These are phyloP conservation scores for Boletus tomentosulus DNA, from an alignment of 768 basidiomycete genomes.

Conservation along the genomic window DNA sequence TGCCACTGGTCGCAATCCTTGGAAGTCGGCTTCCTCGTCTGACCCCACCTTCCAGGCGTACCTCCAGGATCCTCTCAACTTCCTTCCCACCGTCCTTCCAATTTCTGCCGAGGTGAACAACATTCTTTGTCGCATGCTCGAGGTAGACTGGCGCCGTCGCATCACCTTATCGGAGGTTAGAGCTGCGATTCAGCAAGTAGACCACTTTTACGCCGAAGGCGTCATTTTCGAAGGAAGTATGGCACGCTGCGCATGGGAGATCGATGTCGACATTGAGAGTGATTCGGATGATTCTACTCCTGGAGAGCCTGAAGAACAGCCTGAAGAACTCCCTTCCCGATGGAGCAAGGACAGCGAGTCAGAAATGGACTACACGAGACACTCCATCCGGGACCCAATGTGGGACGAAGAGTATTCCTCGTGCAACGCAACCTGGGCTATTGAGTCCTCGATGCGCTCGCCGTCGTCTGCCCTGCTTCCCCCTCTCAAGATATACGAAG, in stretches of 20 bases:
- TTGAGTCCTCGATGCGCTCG: slow-evolving; percentile 49
- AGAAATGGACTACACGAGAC: slow-evolving; percentile 33
- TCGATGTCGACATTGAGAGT: slow-evolving; percentile 59
- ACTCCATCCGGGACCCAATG: slow-evolving; percentile 26
- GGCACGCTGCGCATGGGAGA: slow-evolving; percentile 76
- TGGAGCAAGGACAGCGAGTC: slow-evolving; percentile 54
- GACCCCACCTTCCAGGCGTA: slow-evolving; percentile 92
- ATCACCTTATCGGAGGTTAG: slow-evolving; percentile 49
- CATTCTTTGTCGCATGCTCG: slow-evolving; percentile 69
- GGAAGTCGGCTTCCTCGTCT: slow-evolving; percentile 79
- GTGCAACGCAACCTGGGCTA: slow-evolving; percentile 53
- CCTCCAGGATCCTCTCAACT: slow-evolving; percentile 66
- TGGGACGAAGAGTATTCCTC: slow-evolving; percentile 38
- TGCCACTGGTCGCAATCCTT: slow-evolving; percentile 91
- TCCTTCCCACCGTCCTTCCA: slow-evolving; percentile 83
- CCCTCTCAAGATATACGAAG: slow-evolving; percentile 41
- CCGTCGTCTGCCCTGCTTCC: slow-evolving; percentile 35
- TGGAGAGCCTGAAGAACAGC: slow-evolving; percentile 36
- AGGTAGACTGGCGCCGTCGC: slow-evolving; percentile 58
- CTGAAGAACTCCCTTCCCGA: slow-evolving; percentile 43
- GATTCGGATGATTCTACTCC: slow-evolving; percentile 57
- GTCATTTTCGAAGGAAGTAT: slow-evolving; percentile 79
- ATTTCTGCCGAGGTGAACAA: slow-evolving; percentile 72
- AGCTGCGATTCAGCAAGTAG: slow-evolving; percentile 49
- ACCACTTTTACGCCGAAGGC: slow-evolving; percentile 68